A percentile compares a stretch with the other conserved stretches of the same genome.
phyloP scores from a whole-genome alignment of 768 basidiomycete species.

The Termitomyces sp. region DNA sequence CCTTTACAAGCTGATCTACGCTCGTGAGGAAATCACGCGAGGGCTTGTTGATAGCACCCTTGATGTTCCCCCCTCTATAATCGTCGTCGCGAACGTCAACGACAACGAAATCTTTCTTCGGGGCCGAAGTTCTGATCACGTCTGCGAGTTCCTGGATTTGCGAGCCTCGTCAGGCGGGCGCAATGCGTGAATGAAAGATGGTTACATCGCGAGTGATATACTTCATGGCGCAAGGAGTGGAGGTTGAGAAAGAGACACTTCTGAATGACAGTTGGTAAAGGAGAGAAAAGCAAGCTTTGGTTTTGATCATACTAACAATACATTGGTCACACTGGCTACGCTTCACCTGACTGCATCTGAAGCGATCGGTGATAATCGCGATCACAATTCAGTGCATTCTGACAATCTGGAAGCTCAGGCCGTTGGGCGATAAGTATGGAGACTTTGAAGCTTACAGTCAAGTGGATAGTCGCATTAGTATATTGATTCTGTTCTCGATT shows the following conservation, averaged over 20 bases:
- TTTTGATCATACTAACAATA: conserved; percentile 1
- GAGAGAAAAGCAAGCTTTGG: neutral
- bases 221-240: conserved; percentile 9
- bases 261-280: neutral
- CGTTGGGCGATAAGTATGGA: neutral
- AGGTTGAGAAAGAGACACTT: neutral
- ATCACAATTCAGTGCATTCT: neutral
- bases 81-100: conserved; percentile 87
- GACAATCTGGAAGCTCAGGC: neutral
- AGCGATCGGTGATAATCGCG: neutral
- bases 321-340: neutral
- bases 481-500: neutral
- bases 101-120: conserved; percentile 64
- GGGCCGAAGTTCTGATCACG: conserved; percentile 59
- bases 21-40: conserved; percentile 50
- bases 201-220: conserved; percentile 17
- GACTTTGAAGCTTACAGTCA: neutral
- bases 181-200: neutral
- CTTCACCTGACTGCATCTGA: too few species aligned
- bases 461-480: too few species aligned
- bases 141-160: conserved; percentile 55
- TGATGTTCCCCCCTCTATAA: conserved; percentile 75
- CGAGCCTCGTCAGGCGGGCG: neutral
- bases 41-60: conserved; percentile 54
- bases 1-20: conserved; percentile 53